Conservation (phyloP, 176 grass and related monocot species). For the Aegilops speltoides region DNA sequence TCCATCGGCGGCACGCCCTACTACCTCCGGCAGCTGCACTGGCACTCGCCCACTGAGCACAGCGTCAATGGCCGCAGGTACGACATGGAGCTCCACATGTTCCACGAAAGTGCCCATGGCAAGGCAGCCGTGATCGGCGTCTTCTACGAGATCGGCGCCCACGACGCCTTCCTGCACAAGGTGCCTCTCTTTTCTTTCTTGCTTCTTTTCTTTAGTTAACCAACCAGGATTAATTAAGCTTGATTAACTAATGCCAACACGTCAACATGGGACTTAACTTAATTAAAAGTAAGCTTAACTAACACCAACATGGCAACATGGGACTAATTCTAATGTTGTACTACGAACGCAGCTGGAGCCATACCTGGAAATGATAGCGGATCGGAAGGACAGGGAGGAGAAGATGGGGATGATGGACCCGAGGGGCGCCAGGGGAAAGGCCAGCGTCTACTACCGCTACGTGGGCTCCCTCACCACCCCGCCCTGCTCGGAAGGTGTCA, state of each 20-base stretch:
- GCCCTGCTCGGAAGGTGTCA: background rate
- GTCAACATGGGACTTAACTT: background rate
- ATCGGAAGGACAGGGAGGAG: slow-evolving; percentile 40
- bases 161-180: slow-evolving; percentile 45
- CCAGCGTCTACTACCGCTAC: slow-evolving; percentile 69
- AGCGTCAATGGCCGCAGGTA: slow-evolving; percentile 55
- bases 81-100: slow-evolving; percentile 68
- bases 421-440: slow-evolving; percentile 9
- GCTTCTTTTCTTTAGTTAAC: background rate
- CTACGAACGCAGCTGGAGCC: slow-evolving; percentile 44
- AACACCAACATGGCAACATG: background rate
- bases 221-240: background rate
- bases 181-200: background rate
- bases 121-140: slow-evolving; percentile 51
- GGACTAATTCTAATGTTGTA: background rate
- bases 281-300: no score
- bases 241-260: background rate
- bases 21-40: slow-evolving; percentile 59
- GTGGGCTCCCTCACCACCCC: slow-evolving; percentile 52
- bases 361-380: slow-evolving; percentile 29
- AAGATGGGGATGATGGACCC: slow-evolving; percentile 41
- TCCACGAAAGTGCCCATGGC: slow-evolving; percentile 45
- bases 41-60: slow-evolving; percentile 84
- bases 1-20: slow-evolving; percentile 55
- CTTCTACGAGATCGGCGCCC: slow-evolving; percentile 42